Conservation (phyloP, 352 stramenopile species). For the Globisporangium echinulatum region DNA sequence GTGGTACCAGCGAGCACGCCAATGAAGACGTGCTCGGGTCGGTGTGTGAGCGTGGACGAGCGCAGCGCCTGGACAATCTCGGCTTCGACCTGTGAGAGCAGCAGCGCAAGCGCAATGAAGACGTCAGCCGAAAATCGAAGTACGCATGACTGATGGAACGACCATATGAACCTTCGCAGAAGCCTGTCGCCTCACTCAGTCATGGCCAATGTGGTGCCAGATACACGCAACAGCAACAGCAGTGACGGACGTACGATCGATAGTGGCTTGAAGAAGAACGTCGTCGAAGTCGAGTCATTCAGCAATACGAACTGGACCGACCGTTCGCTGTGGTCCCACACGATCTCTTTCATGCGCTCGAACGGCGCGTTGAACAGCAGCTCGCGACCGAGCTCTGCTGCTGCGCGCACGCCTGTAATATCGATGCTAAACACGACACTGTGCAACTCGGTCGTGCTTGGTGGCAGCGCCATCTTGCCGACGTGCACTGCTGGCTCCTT, state of each 20-base stretch:
- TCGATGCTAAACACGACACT: constrained; percentile 42
- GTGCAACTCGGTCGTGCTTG: constrained; percentile 9
- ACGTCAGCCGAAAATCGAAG: background rate
- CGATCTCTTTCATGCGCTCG: constrained; percentile 43
- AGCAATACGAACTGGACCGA: constrained; percentile 39
- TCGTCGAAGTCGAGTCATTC: constrained; percentile 21
- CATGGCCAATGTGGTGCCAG: too few species aligned
- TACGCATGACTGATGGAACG: too few species aligned
- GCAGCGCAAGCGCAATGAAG: background rate
- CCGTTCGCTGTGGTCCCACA: constrained; percentile 64
- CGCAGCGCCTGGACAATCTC: constrained; percentile 30
- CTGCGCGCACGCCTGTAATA: constrained; percentile 27
- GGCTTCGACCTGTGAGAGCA: constrained; percentile 24
- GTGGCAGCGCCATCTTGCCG: constrained; percentile 33
- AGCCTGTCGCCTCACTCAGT: too few species aligned
- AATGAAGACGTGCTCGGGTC: constrained; percentile 53
- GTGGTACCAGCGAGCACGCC: constrained; percentile 58
- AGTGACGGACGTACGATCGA: constrained; percentile 15
- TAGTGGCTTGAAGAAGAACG: constrained; percentile 39
- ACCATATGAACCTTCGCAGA: too few species aligned
- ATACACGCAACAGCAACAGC: background rate
- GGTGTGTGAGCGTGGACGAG: constrained; percentile 16
- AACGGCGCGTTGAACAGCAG: constrained; percentile 37
- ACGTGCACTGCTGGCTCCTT: constrained; percentile 35
- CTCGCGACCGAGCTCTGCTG: constrained; percentile 26